Conservation (phyloP, 2,329 filamentous ascomycete species). For the Drechmeria coniospora region DNA sequence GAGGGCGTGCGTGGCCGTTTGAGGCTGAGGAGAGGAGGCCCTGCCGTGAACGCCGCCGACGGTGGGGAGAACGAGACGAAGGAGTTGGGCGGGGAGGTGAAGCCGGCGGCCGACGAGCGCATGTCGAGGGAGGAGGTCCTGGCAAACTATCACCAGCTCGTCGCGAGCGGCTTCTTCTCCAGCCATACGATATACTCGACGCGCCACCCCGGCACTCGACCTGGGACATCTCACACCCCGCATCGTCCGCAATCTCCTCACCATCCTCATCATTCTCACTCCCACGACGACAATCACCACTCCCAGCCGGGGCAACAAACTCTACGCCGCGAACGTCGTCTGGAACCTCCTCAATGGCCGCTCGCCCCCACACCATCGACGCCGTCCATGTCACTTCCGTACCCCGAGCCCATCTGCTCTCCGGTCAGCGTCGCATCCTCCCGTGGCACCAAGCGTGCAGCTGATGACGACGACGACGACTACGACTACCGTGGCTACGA, state of each 20-base stretch:
- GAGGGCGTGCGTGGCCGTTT: conserved; percentile 20
- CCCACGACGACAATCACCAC: conserved; percentile 7
- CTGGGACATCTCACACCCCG: conserved; percentile 6
- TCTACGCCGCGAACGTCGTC: too few species aligned
- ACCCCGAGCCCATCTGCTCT: conserved; percentile 13
- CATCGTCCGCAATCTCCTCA: too few species aligned
- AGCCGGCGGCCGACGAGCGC: conserved; percentile 8
- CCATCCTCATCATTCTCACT: conserved; percentile 6
- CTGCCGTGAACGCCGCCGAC: conserved; percentile 10
- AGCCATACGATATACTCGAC: conserved; percentile 42
- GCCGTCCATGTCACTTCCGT: conserved; percentile 7
- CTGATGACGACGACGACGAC: conserved; percentile 16
- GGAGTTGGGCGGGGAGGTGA: conserved; percentile 3
- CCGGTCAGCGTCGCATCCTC: conserved; percentile 18
- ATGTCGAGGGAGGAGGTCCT: conserved; percentile 33
- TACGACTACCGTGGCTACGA: conserved; percentile 5
- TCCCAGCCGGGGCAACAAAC: too few species aligned
- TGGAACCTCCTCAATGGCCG: conserved; percentile 13
- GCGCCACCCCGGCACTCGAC: conserved; percentile 23
- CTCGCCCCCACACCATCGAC: conserved; percentile 8
- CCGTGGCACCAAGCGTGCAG: conserved; percentile 35
- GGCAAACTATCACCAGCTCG: conserved; percentile 39
- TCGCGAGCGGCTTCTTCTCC: conserved; percentile 42
- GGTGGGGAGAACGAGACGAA: conserved; percentile 6
- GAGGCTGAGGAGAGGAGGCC: conserved; percentile 13